phyloP scores from a whole-genome alignment of 441 rosid genomes.

The Mallotus japonicus region DNA sequence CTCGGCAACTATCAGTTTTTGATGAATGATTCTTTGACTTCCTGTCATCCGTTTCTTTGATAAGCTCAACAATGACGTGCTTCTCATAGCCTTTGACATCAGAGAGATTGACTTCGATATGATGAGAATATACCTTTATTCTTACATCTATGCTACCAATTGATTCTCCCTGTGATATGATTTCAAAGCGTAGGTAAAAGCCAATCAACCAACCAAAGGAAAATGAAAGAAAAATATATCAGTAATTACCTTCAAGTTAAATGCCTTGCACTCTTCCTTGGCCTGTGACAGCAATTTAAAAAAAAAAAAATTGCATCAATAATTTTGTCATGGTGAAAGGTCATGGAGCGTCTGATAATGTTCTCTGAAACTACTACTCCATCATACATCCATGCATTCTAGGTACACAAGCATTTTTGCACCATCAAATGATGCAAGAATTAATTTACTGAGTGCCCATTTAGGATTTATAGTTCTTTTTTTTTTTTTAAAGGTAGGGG shows the following conservation, averaged over 20 bases:
- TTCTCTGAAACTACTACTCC: no score
- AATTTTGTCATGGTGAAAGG: no score
- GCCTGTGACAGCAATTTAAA: constrained; percentile 31
- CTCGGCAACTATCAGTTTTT: constrained; percentile 29
- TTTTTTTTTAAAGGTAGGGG: no score
- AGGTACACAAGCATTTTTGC: no score
- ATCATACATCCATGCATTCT: no score
- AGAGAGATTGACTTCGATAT: constrained; percentile 51
- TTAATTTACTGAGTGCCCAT: no score
- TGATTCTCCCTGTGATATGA: constrained; percentile 41
- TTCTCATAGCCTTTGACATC: constrained; percentile 63
- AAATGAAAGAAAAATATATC: background rate
- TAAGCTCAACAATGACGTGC: constrained; percentile 52
- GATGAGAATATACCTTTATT: constrained; percentile 41
- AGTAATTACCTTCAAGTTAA: constrained; percentile 40
- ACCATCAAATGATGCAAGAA: no score
- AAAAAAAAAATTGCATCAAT: background rate
- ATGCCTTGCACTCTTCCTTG: constrained; percentile 36
- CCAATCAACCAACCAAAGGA: background rate
- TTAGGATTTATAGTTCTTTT: no score
- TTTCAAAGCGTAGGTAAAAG: no score
- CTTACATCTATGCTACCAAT: constrained; percentile 36
- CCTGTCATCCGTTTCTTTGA: constrained; percentile 38
- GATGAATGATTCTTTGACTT: constrained; percentile 21
- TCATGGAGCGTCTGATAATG: no score